phyloP scores from a whole-genome alignment of 176 grass and related monocot species.

The Stipa capillata region DNA sequence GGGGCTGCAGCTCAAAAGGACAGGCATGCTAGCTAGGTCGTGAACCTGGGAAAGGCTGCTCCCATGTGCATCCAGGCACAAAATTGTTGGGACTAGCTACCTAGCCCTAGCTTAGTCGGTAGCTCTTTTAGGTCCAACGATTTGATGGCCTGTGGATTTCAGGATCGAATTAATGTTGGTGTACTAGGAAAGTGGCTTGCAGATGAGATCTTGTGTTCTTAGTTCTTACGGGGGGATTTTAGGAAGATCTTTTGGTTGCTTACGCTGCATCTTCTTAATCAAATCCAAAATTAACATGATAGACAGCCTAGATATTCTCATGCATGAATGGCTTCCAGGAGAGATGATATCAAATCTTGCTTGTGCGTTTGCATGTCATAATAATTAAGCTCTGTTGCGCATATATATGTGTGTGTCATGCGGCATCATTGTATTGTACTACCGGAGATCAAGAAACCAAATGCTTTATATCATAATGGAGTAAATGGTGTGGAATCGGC shows the following conservation, averaged over 20 bases:
- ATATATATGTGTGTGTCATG: constrained; percentile 12
- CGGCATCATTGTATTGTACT: constrained; percentile 18
- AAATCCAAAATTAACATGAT: constrained; percentile 9
- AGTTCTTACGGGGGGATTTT: constrained; percentile 3
- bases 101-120: constrained; percentile 31
- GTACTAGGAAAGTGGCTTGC: constrained; percentile 39
- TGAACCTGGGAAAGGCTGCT: constrained; percentile 31
- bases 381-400: too few relatives aligned
- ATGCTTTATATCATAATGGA: background rate
- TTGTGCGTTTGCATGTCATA: background rate
- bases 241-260: constrained; percentile 21
- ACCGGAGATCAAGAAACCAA: background rate
- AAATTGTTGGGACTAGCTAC: constrained; percentile 25
- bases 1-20: constrained; percentile 25
- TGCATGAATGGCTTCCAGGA: background rate
- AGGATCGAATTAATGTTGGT: constrained; percentile 35
- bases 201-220: constrained; percentile 25
- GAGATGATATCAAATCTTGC: constrained; percentile 20
- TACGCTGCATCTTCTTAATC: constrained; percentile 9
- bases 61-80: constrained; percentile 29
- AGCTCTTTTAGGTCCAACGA: constrained; percentile 40
- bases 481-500: too few relatives aligned
- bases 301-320: background rate
- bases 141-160: constrained; percentile 41
- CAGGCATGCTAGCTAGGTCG: constrained; percentile 27